Evolutionary conservation across 1,284 basidiomycete species (phyloP).

Genomic region (Heterobasidion parviporum): DNA sequence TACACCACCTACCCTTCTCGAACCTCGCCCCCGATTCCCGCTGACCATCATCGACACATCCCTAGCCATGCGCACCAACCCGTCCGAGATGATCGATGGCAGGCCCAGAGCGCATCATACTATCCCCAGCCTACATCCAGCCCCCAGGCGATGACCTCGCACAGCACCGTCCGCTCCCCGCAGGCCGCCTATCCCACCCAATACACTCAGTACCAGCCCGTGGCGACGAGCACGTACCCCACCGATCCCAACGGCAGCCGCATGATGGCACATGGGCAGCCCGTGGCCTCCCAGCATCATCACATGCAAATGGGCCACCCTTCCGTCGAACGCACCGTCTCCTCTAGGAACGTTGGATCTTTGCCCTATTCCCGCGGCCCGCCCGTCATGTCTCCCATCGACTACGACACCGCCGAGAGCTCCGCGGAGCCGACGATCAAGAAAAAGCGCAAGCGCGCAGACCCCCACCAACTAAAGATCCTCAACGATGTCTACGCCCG

Average conservation of each 20-base stretch:
- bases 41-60: constrained; percentile 39
- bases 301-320: constrained; percentile 16
- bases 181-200: constrained; percentile 37
- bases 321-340: constrained; percentile 20
- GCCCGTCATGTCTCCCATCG: constrained; percentile 32
- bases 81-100: constrained; percentile 36
- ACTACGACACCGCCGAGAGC: constrained; percentile 18
- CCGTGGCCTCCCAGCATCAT: constrained; percentile 30
- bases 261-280: constrained; percentile 18
- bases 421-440: constrained; percentile 63
- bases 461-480: constrained; percentile 68
- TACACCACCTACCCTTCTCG: constrained; percentile 43
- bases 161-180: constrained; percentile 41
- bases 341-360: constrained; percentile 9
- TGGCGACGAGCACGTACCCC: constrained; percentile 1
- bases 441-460: constrained; percentile 80
- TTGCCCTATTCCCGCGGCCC: constrained; percentile 31
- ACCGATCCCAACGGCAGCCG: constrained; percentile 2
- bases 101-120: constrained; percentile 25
- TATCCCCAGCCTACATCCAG: constrained; percentile 21
- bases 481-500: constrained; percentile 72
- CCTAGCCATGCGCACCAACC: constrained; percentile 23
- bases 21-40: constrained; percentile 33
- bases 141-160: constrained; percentile 1
- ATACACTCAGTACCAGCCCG: constrained; percentile 5